These are phyloP conservation scores for Hypsizygus ulmarius DNA, from an alignment of 1,284 basidiomycete species.

Conservation along the genomic window DNA sequence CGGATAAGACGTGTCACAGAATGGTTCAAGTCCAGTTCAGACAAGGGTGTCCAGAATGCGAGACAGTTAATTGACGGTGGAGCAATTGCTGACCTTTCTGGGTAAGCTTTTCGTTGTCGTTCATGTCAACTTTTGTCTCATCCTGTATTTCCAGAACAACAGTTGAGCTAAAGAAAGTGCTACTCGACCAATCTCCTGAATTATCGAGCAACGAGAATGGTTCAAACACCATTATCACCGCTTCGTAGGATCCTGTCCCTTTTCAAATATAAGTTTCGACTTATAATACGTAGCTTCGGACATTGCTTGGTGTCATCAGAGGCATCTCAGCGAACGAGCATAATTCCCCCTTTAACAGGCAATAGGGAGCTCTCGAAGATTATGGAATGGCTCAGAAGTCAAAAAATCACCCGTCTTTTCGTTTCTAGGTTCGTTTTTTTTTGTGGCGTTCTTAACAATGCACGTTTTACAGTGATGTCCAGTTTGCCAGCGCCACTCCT, in stretches of 20 bases:
- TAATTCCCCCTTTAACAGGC: constrained; percentile 53
- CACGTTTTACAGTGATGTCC: constrained; percentile 6
- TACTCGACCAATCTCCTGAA: constrained; percentile 6
- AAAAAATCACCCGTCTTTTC: constrained; percentile 40
- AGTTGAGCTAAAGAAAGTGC: constrained; percentile 12
- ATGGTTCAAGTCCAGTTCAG: constrained; percentile 45
- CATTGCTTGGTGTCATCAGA: constrained; percentile 52
- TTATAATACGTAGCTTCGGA: constrained; percentile 43
- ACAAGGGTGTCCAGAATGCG: constrained; percentile 33
- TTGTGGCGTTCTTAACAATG: neutral
- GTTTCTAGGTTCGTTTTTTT: constrained; percentile 47
- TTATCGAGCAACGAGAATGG: neutral
- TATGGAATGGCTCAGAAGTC: constrained; percentile 45
- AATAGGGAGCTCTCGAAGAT: constrained; percentile 41
- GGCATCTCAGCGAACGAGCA: constrained; percentile 31
- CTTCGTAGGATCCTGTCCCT: constrained; percentile 40
- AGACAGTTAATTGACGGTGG: constrained; percentile 14
- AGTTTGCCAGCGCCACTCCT: constrained; percentile 49
- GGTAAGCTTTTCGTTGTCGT: constrained; percentile 6
- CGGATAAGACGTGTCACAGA: constrained; percentile 59
- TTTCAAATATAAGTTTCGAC: neutral
- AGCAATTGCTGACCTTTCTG: constrained; percentile 11
- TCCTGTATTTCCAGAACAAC: constrained; percentile 7
- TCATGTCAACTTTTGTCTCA: neutral
- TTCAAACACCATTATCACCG: constrained; percentile 33